Evolutionary conservation across 371 early-diverging fungal genomes (phyloP), one percentile per base, ranked within the genome.

Genomic region (Phascolomyces articulosus): DNA sequence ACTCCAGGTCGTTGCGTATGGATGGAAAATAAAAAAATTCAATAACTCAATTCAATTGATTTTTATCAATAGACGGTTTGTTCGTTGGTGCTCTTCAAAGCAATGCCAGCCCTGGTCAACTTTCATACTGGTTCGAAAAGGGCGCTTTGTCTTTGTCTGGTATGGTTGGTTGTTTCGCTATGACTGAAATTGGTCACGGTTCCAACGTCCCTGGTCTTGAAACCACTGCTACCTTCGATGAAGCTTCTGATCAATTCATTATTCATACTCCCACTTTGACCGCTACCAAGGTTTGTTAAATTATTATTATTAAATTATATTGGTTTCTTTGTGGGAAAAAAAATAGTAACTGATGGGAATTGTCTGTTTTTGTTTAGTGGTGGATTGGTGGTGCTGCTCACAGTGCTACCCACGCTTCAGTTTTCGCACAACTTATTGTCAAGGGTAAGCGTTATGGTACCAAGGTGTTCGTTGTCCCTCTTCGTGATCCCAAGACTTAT

Each of bases 331-430:
- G 16, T 44, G 44, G 44, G 44, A 44, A 44, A 51, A 47, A n/a
- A 24, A 24, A 13, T 1, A 47, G 7, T 1, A 1, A 23, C 51
- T 24, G 24, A 24, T 51, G 44, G 44, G 44, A n/a, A 18, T 44
- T 44, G 20, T 15, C 16, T 44, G 6, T 16, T 27, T 20, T 27
- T 23, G 24, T 28, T 44, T 65, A 66, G 83, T 96, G 96, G 97
- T 97, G 98, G 98, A 95, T 96, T 68, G 98, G 98, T 64, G 96
- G 96, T 62, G 92, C 93, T 20, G 93, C 84, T n/a, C 91, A 93
- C 64, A 87, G 90, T 34, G 95, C 95, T 58, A 93, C 95, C 7
- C 95, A 95, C 69, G 79, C 90, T 49, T 78, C 91, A 20, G 93
- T 91, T 27, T 90, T 89, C 77, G 95, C 95, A 20, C 91, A 90